Evolutionary conservation across 2,329 filamentous ascomycete species (phyloP).

Genomic region (Microthyrium microscopicum): DNA sequence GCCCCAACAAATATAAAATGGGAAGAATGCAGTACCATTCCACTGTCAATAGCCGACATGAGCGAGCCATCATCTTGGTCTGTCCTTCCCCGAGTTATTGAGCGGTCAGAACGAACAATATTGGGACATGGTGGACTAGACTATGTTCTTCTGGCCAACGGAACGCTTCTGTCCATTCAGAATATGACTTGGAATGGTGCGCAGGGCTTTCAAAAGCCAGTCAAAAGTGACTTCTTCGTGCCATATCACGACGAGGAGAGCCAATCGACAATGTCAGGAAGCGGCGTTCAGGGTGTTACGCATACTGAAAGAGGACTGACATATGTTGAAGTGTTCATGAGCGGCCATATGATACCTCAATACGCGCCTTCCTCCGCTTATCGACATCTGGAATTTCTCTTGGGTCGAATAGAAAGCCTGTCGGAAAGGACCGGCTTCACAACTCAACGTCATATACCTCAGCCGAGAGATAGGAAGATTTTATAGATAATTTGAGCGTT

Average conservation of each 20-base stretch:
- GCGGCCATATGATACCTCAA: constrained; percentile 52
- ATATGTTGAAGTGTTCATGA: constrained; percentile 44
- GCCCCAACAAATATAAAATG: constrained; percentile 41
- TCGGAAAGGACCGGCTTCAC: constrained; percentile 15
- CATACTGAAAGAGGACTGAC: constrained; percentile 65
- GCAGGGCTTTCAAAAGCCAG: constrained; percentile 49
- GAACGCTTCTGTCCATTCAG: constrained; percentile 55
- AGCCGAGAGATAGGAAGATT: background rate
- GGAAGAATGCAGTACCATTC: constrained; percentile 37
- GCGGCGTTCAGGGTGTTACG: constrained; percentile 51
- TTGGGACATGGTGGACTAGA: constrained; percentile 58
- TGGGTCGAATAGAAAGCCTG: constrained; percentile 50
- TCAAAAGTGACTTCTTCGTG: constrained; percentile 49
- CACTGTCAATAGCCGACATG: constrained; percentile 30
- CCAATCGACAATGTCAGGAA: constrained; percentile 34
- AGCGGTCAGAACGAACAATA: constrained; percentile 52
- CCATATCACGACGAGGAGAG: constrained; percentile 40
- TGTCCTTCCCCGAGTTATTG: constrained; percentile 54
- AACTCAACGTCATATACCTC: constrained; percentile 6
- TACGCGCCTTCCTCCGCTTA: constrained; percentile 54
- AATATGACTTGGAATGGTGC: constrained; percentile 67
- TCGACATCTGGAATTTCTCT: constrained; percentile 56
- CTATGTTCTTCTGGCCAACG: constrained; percentile 50
- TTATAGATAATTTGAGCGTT: too few species aligned
- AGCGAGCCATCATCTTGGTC: constrained; percentile 38